Base-by-base conservation (phyloP, 169 alveolate genomes). In the Theileria parva region DNA sequence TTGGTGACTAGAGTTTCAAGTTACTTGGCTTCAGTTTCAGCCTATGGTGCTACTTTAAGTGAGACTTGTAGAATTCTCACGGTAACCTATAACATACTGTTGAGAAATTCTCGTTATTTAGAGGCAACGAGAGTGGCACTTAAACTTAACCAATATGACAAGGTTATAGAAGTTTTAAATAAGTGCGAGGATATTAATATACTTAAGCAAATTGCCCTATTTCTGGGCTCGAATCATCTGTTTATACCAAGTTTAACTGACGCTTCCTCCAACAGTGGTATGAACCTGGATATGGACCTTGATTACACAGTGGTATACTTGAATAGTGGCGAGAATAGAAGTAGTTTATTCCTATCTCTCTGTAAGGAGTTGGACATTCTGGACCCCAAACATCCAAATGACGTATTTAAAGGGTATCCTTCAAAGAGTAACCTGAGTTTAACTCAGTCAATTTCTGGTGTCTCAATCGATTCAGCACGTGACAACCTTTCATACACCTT, bases 401-500 rank as follows among this genome's bases (percentile, higher is more conserved):
- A 96, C 53, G 92, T 96, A 11, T 96, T 93, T 91, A 97, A 96
- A 80, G 72, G 79, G 21, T 77, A 75, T 51, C 83, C 90, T 11
- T 34, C 86, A n/a, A 76, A 84, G 67, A 53, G 53, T 55, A 78
- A 44, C 39, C 12, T 69, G 21, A 30, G 32, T 17, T 28, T 80
- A 53, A 50, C 13, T 50, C 97, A 95, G 48, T 92, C 88, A 75
- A 72, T 91, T 78, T 74, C 92, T 80, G 75, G 88, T 69, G 75
- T 77, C 80, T 89, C 86, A 12, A 74, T 96, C 60, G 99, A 96
- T 80, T 93, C 98, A 13, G 97, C 98, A 2, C 93, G 96, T 80
- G 98, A 96, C 74, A 98, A 98, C 78, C 88, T 98, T 71, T 98
- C 99, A 0, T 91, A 97, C 34, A 95, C 99, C 1, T 96, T 96